Base-by-base conservation (phyloP, 1,139 yeast species). In the Tardiomyces blankii region DNA sequence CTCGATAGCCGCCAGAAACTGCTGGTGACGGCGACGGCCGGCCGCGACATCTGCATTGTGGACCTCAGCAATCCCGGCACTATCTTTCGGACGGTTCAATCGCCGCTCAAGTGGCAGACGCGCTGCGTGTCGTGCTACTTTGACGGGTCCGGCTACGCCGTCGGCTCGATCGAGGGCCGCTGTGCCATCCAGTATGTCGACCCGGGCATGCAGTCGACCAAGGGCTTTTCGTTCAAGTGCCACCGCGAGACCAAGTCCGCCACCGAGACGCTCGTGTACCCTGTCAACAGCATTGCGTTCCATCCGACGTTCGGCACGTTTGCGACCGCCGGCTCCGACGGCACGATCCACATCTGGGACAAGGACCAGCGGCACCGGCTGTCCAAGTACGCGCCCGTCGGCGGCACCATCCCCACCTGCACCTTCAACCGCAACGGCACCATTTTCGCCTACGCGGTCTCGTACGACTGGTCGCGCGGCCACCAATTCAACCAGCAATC, bases 281-380 rank as follows among this genome's bases (percentile, higher is more conserved):
- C 96, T 1, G 81, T 93, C 42, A 88, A 88, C 62, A 74, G 84
- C 45, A 82, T 91, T 44, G 72, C 78, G 16, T 86, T 89, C 71
- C 97, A 93, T 61, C 98, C 98, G 3, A 45, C 76, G 16, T 82
- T 80, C 63, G 96, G 96, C 40, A 88, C 98, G 1, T 83, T 93
- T 64, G 81, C 82, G 46, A 93, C 98, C 5, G 94, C 95, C 1
- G 98, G 98, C 11, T 77, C 93, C 38, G 98, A 93, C 64, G 98
- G 98, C n/a, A 75, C 93, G 8, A 83, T 88, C 68, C 82, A 89
- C 58, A 83, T 85, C 68, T 93, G 99, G 99, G 98, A 93, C 63
- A 88, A 87, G 65, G 96, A 87, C 58, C 84, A 93, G 46, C 79
- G 83, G 62, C 95, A 86, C 62, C 76, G 97, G 56, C 75, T 91